Evolutionary conservation across 371 early-diverging fungal genomes (phyloP).

Genomic region (Saksenaea oblongispora): DNA sequence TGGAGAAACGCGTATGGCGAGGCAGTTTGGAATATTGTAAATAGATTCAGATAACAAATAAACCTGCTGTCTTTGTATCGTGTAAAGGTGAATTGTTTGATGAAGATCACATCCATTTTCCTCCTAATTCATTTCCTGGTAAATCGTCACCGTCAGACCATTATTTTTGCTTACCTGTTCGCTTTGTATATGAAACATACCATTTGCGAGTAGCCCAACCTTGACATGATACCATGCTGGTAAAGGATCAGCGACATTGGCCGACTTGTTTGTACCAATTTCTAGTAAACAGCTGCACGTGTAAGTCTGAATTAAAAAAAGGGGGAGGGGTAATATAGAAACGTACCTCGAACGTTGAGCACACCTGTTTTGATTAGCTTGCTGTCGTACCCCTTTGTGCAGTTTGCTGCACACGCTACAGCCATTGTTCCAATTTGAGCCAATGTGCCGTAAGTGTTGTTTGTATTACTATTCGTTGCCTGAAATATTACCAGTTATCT

Average conservation of each 20-base stretch:
- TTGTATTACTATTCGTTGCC: background rate
- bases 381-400: background rate
- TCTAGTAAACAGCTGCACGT: background rate
- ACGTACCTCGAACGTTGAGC: background rate
- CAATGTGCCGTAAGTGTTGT: background rate
- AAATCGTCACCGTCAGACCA: background rate
- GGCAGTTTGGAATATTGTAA: conserved; percentile 52
- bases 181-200: conserved; percentile 7
- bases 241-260: background rate
- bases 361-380: background rate
- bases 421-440: background rate
- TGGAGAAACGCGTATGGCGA: conserved; percentile 46
- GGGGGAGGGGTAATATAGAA: background rate
- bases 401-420: background rate
- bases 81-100: conserved; percentile 19
- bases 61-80: conserved; percentile 39
- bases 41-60: conserved; percentile 53
- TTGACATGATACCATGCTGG: background rate
- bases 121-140: background rate
- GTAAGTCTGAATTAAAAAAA: background rate
- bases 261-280: background rate
- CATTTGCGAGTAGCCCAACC: background rate
- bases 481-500: background rate
- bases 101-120: conserved; percentile 9
- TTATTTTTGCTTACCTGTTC: conserved; percentile 6